Conservation (phyloP, 2,329 filamentous ascomycete genomes). For the Emergomyces africanus region DNA sequence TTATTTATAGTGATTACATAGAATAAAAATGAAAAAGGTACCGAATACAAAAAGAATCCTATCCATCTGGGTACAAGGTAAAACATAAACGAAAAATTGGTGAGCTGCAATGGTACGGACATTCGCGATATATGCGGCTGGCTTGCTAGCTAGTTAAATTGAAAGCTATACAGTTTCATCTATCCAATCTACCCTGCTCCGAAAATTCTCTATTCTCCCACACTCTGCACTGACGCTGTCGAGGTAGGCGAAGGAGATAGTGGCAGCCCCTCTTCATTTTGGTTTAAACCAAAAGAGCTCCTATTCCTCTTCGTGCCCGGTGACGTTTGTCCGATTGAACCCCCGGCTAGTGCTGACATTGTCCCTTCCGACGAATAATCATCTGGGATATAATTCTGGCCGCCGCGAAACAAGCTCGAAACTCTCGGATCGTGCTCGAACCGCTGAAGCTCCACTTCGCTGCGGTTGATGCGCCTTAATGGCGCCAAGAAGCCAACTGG, state of each 20-base stretch:
- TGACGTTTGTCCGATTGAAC: background rate
- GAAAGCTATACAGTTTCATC: background rate
- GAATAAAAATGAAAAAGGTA: no score
- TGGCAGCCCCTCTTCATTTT: background rate
- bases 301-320: background rate
- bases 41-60: no score
- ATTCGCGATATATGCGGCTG: background rate
- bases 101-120: background rate
- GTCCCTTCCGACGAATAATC: background rate
- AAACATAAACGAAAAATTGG: background rate
- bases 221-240: background rate
- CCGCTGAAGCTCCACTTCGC: slow-evolving; percentile 4
- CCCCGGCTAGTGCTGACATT: background rate
- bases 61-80: no score
- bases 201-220: background rate
- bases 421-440: slow-evolving; percentile 7
- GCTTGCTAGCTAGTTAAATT: background rate
- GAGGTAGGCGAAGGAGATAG: background rate
- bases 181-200: background rate
- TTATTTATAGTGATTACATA: no score
- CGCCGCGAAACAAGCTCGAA: background rate
- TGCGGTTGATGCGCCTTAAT: background rate
- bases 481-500: background rate
- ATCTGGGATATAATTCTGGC: background rate
- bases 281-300: background rate